A percentile compares a stretch with the other conserved stretches of the same genome.
Evolutionary conservation across 305 asterid species (phyloP).

Genomic region (Petunia hybrid): DNA sequence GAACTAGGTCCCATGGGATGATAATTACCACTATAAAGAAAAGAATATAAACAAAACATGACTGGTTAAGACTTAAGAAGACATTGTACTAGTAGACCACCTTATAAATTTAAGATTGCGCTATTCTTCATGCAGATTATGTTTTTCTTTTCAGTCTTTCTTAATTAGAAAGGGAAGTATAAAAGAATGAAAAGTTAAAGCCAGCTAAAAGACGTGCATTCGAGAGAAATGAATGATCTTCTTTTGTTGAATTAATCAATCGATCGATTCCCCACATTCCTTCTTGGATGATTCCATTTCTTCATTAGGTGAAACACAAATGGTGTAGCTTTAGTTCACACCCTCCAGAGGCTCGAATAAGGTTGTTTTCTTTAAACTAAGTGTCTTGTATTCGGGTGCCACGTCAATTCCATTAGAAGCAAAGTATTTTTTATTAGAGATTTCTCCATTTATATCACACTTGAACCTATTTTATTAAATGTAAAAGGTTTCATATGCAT

Average conservation of each 20-base stretch:
- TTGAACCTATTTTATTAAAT: too few relatives aligned
- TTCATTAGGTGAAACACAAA: constrained; percentile 6
- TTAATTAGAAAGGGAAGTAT: neutral
- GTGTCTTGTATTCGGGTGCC: too few relatives aligned
- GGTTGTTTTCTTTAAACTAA: too few relatives aligned
- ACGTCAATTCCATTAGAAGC: too few relatives aligned
- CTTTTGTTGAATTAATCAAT: neutral
- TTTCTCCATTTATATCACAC: too few relatives aligned
- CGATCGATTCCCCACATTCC: neutral
- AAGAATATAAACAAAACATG: too few relatives aligned
- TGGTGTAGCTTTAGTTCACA: neutral
- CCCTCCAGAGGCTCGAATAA: too few relatives aligned
- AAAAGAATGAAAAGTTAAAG: neutral
- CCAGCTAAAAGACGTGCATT: neutral
- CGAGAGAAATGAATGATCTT: neutral
- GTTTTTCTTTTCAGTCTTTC: too few relatives aligned
- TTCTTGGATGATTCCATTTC: constrained; percentile 19
- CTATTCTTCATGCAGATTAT: neutral
- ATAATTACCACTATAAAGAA: too few relatives aligned
- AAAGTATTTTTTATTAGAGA: too few relatives aligned
- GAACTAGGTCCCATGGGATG: neutral
- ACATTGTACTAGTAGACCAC: neutral
- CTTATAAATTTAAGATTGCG: neutral
- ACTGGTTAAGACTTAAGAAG: neutral
- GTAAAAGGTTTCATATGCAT: too few relatives aligned